Percentiles rank a stretch among this genome's conserved stretches.
Evolutionary conservation across 1,139 yeast genomes (phyloP).

Genomic region (Trichomonascaceae sp.): DNA sequence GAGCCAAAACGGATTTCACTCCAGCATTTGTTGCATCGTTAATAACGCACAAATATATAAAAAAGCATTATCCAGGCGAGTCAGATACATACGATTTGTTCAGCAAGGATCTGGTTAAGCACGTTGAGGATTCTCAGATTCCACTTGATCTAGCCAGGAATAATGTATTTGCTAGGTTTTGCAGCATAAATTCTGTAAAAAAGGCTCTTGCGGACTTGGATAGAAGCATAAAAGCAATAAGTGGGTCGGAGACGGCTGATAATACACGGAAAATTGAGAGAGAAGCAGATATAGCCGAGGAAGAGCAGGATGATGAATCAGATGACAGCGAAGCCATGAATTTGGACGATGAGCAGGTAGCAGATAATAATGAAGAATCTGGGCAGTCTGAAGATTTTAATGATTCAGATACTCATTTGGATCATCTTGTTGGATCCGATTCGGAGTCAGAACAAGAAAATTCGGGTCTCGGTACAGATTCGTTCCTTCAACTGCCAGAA

Average conservation of each 20-base stretch:
- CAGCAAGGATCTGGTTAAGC: constrained; percentile 2
- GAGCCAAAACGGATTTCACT: constrained; percentile 16
- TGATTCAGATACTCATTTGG: background rate
- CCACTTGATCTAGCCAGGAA: background rate
- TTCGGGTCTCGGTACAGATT: constrained; percentile 12
- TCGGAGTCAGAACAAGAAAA: constrained; percentile 16
- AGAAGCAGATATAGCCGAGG: constrained; percentile 19
- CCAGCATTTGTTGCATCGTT: constrained; percentile 21
- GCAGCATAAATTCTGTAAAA: constrained; percentile 53
- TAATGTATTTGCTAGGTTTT: constrained; percentile 31
- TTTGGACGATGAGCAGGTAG: constrained; percentile 17
- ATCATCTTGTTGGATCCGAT: constrained; percentile 29
- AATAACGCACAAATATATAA: constrained; percentile 21
- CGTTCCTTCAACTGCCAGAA: constrained; percentile 49
- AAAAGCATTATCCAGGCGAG: constrained; percentile 17
- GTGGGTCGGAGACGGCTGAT: constrained; percentile 14
- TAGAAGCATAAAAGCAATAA: constrained; percentile 43
- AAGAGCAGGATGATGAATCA: constrained; percentile 21
- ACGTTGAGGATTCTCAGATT: background rate
- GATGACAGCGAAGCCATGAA: constrained; percentile 24
- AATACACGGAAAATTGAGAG: constrained; percentile 18
- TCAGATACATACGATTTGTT: background rate
- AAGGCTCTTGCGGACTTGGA: constrained; percentile 45
- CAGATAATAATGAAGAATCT: constrained; percentile 26
- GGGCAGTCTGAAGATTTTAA: constrained; percentile 19